Evolutionary conservation across 139 green algal genomes (phyloP).

Genomic region (Coelastrella sp.): DNA sequence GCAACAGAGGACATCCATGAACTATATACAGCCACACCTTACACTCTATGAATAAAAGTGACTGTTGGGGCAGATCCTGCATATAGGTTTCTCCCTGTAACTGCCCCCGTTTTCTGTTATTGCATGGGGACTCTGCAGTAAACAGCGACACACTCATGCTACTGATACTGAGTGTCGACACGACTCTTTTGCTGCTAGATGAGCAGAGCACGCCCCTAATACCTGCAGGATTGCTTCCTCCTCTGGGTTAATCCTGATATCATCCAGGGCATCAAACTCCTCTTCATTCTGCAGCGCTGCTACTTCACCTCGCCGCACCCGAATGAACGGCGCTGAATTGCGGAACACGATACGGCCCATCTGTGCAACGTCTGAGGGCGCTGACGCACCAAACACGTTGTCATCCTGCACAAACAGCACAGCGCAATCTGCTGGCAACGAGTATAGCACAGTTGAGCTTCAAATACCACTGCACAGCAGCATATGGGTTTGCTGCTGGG

Average conservation of each 20-base stretch:
- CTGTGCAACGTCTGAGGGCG: background rate
- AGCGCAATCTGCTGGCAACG: background rate
- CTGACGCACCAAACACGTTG: background rate
- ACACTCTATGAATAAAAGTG: too few species aligned
- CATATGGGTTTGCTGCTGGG: too few species aligned
- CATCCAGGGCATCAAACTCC: conserved; percentile 82
- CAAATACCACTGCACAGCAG: background rate
- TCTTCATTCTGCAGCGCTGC: conserved; percentile 76
- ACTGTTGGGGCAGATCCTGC: too few species aligned
- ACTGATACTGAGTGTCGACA: background rate
- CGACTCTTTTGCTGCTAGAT: background rate
- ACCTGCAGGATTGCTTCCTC: conserved; percentile 42
- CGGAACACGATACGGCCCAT: conserved; percentile 50
- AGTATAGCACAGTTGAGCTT: background rate
- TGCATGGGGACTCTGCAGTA: background rate
- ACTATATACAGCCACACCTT: too few species aligned
- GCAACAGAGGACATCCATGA: too few species aligned
- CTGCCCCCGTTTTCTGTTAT: too few species aligned
- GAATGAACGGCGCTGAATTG: conserved; percentile 82
- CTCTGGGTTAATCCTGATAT: conserved; percentile 85
- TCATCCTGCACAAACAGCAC: background rate
- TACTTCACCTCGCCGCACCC: conserved; percentile 66
- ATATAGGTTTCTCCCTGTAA: too few species aligned
- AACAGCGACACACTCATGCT: background rate
- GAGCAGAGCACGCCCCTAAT: background rate